Percentiles rank a stretch among this genome's conserved stretches.
These are phyloP conservation scores for Candida wancherniae DNA, from an alignment of 805 yeast species.

Conservation along the genomic window DNA sequence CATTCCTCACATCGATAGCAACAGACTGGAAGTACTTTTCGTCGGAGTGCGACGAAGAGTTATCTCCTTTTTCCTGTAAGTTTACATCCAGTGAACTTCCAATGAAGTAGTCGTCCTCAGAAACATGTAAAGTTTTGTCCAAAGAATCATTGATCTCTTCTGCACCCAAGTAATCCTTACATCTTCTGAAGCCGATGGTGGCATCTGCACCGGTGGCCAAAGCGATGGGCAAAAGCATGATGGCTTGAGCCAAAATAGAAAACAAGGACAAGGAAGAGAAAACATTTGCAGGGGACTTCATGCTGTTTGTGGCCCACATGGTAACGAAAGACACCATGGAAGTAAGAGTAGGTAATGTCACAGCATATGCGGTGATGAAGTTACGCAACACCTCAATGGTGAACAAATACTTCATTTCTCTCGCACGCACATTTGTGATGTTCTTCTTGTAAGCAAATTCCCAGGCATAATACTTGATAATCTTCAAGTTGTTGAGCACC, in stretches of 20 bases:
- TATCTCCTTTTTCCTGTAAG: background rate
- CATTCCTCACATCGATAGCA: slow-evolving; percentile 10
- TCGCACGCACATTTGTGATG: slow-evolving; percentile 31
- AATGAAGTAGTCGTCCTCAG: slow-evolving; percentile 5
- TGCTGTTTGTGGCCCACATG: slow-evolving; percentile 41
- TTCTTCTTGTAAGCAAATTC: slow-evolving; percentile 37
- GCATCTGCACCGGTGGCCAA: slow-evolving; percentile 45
- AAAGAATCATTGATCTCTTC: slow-evolving; percentile 15
- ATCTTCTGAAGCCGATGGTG: slow-evolving; percentile 32
- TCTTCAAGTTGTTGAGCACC: slow-evolving; percentile 35
- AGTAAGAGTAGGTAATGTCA: slow-evolving; percentile 38
- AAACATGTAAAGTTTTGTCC: slow-evolving; percentile 6
- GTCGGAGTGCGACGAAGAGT: slow-evolving; percentile 1
- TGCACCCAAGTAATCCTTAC: slow-evolving; percentile 20
- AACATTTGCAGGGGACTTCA: slow-evolving; percentile 34
- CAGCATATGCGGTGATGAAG: slow-evolving; percentile 41
- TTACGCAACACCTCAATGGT: slow-evolving; percentile 40
- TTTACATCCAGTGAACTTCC: background rate
- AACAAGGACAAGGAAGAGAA: slow-evolving; percentile 40
- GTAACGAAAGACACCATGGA: slow-evolving; percentile 44
- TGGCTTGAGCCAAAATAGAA: slow-evolving; percentile 40
- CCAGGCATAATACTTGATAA: slow-evolving; percentile 45
- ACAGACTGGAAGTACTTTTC: slow-evolving; percentile 1
- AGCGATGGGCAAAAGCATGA: slow-evolving; percentile 41
- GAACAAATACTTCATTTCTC: slow-evolving; percentile 38